Conservation (phyloP, 23 red algal genomes). For the Gracilaria vermiculophylla region DNA sequence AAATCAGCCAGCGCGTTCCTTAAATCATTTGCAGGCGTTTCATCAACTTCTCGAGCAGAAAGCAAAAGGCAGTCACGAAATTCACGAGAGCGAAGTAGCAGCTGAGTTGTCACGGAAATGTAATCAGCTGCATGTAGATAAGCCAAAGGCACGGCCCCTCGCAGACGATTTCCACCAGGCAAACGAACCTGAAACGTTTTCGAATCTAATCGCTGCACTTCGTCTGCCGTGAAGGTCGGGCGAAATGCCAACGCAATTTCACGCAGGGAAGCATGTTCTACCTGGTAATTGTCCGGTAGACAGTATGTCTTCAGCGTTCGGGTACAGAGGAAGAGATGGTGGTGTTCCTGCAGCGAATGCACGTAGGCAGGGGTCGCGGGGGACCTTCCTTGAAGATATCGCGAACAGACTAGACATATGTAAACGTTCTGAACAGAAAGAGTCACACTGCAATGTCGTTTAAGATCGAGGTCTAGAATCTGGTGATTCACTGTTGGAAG, state of each 20-base stretch:
- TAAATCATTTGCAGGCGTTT: not conserved
- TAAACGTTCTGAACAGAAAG: slow-evolving; percentile 79
- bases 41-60: not conserved
- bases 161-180: not conserved
- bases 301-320: slow-evolving; percentile 42
- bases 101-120: slow-evolving; percentile 23
- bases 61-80: slow-evolving; percentile 34
- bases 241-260: slow-evolving; percentile 36
- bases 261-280: slow-evolving; percentile 28
- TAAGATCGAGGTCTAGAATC: slow-evolving; percentile 66
- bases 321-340: slow-evolving; percentile 76
- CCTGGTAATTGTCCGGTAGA: slow-evolving; percentile 60
- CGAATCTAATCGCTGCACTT: slow-evolving; percentile 8
- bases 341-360: slow-evolving; percentile 56
- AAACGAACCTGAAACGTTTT: not conserved
- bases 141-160: slow-evolving; percentile 37
- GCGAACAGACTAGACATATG: slow-evolving; percentile 76
- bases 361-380: slow-evolving; percentile 69
- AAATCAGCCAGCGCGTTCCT: slow-evolving; percentile 17
- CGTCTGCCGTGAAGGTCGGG: not conserved
- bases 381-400: slow-evolving; percentile 70
- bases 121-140: slow-evolving; percentile 44
- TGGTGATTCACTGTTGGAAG: slow-evolving; percentile 31
- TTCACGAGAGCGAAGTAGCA: slow-evolving; percentile 20
- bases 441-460: slow-evolving; percentile 54